Evolutionary conservation across 345 rosid species (phyloP).

Genomic region (Garcia nutans): DNA sequence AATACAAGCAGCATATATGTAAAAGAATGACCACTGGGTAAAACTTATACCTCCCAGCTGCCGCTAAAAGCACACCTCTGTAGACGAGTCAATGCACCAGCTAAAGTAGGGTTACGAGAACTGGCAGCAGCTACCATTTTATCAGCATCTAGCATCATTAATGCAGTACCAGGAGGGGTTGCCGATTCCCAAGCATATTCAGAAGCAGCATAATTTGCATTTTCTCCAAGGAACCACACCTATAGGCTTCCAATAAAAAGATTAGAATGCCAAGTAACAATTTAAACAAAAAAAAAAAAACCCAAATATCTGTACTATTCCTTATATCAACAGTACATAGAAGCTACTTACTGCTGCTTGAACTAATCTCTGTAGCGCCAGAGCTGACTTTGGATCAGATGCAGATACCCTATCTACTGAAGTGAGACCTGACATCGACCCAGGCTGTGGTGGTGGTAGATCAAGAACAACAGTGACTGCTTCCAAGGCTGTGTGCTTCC

Average conservation of each 20-base stretch:
- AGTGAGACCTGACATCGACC: conserved; percentile 83
- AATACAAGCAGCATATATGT: conserved; percentile 1
- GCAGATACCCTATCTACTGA: conserved; percentile 92
- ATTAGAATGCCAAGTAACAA: neutral
- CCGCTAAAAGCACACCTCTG: conserved; percentile 99
- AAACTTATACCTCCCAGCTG: conserved; percentile 95
- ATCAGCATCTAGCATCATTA: conserved; percentile 99
- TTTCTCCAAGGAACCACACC: conserved; percentile 99
- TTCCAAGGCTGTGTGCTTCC: conserved; percentile 97
- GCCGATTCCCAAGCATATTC: conserved; percentile 99
- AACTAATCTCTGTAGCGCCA: conserved; percentile 91
- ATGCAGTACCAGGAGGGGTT: conserved; percentile 99
- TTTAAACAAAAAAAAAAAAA: neutral
- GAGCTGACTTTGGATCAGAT: conserved; percentile 98
- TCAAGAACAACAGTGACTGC: conserved; percentile 98
- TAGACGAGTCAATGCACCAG: conserved; percentile 95
- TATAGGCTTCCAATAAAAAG: conserved; percentile 22
- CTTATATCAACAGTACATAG: neutral
- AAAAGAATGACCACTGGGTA: conserved; percentile 19
- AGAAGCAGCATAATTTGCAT: conserved; percentile 99
- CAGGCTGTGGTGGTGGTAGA: conserved; percentile 98
- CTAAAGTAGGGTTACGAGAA: conserved; percentile 98
- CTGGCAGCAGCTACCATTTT: conserved; percentile 99
- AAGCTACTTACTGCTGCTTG: conserved; percentile 90
- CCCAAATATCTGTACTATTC: neutral